Evolutionary conservation across 1,139 yeast species (phyloP), one percentile per base, ranked within the genome.

Genomic region (Hemisphaericaspora subhashii): DNA sequence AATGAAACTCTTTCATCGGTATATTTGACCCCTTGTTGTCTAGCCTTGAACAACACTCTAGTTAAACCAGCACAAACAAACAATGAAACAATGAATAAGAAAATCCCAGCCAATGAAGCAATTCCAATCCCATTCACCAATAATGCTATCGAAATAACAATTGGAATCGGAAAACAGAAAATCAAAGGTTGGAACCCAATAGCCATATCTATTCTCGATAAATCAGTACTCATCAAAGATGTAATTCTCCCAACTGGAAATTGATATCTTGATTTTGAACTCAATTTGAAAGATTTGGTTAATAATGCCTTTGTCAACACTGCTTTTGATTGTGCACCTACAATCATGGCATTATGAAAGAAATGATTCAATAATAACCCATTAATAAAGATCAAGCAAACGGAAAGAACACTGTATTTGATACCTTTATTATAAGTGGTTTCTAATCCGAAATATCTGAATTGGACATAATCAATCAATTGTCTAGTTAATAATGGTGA

Each of bases 311-410:
- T 70, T 12, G 76, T 68, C 39, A 72, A 55, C 8, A 72, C 58
- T 24, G 72, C 62, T 51, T 70, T 72, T 29, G 61, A 48, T 43
- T 65, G 68, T n/a, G 76, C 77, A 17, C 77, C 77, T n/a, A 70
- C 60, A 37, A 69, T 57, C 76, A 70, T 71, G 29, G 76, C 65
- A 40, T 60, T 60, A 46, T 70, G 74, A 55, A 68, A 70, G 42
- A 58, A 68, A 44, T 72, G 77, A 51, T 72, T 71, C 31, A 70
- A 52, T 32, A 68, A 57, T 40, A 72, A 53, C 12, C 77, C 76
- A 47, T 69, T 71, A 35, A 67, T 43, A 40, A 67, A 63, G 37
- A 70, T 64, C 43, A 72, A 57, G 2, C 57, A 50, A 36, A 67
- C 73, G 1, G 74, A 59, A n/a, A 66, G 71, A 34, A 71, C 36